phyloP scores from a whole-genome alignment of 2,329 filamentous ascomycete genomes.

The Plenodomus biglobosus region DNA sequence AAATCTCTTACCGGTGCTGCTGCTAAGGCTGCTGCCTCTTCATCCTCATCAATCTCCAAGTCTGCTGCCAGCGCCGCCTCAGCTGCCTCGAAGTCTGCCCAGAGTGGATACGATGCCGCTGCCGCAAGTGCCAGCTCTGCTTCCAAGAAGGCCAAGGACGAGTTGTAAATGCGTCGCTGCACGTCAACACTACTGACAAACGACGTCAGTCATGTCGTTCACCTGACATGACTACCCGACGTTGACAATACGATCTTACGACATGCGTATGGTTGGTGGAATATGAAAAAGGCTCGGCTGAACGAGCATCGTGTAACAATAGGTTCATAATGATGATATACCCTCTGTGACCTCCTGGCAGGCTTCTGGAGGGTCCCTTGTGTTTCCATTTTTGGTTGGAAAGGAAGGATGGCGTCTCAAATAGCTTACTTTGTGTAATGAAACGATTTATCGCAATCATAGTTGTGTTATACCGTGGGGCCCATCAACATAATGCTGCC shows the following conservation, averaged over 20 bases:
- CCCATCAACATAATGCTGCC: no score
- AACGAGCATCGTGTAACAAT: constrained; percentile 26
- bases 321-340: constrained; percentile 26
- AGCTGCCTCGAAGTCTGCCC: constrained; percentile 36
- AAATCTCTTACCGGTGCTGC: constrained; percentile 23
- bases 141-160: constrained; percentile 47
- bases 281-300: constrained; percentile 12
- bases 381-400: constrained; percentile 12
- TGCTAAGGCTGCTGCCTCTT: constrained; percentile 14
- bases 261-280: constrained; percentile 20
- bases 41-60: no score
- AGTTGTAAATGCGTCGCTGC: constrained; percentile 44
- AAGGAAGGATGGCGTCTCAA: constrained; percentile 17
- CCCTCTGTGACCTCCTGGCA: constrained; percentile 18
- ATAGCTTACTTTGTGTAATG: constrained; percentile 26
- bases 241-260: constrained; percentile 27
- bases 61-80: constrained; percentile 40
- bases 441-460: constrained; percentile 10
- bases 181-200: constrained; percentile 9
- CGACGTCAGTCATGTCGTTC: constrained; percentile 8
- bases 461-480: no score
- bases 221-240: constrained; percentile 9
- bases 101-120: constrained; percentile 35
- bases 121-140: constrained; percentile 39
- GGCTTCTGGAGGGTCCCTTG: constrained; percentile 19